These are phyloP conservation scores for Juglanconis sp. DNA, from an alignment of 2,329 filamentous ascomycete species.

Conservation along the genomic window DNA sequence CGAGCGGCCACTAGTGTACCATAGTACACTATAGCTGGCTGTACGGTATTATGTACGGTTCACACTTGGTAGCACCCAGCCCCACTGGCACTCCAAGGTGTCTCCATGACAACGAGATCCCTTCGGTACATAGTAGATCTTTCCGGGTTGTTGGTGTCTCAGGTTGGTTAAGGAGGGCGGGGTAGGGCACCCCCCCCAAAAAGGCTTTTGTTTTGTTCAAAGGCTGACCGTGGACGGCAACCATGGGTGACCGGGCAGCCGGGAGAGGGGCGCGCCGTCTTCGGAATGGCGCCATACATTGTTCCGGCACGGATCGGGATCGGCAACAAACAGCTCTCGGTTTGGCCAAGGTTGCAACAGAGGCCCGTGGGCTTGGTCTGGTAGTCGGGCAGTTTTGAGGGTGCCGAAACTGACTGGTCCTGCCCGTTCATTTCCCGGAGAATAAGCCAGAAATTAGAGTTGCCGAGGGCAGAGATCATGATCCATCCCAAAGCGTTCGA, in stretches of 20 bases:
- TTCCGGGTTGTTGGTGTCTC: background rate
- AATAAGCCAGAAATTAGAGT: background rate
- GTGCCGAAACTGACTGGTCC: background rate
- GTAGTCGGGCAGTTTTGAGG: background rate
- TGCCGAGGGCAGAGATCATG: background rate
- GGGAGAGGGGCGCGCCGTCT: background rate
- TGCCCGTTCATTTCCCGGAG: background rate
- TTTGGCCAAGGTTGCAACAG: too few species aligned
- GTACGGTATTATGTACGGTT: too few species aligned
- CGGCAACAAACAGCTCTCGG: too few species aligned
- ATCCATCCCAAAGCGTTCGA: background rate
- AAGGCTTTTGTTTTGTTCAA: too few species aligned
- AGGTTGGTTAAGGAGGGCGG: background rate
- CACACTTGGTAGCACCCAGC: too few species aligned
- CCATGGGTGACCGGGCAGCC: background rate
- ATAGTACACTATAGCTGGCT: constrained; percentile 46
- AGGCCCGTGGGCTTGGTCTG: too few species aligned
- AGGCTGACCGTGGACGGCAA: too few species aligned
- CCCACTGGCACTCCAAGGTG: background rate
- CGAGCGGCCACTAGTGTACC: background rate
- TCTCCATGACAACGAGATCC: constrained; percentile 14
- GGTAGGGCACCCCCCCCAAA: too few species aligned
- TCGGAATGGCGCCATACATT: background rate
- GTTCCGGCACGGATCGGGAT: background rate
- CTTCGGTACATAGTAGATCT: background rate